These are phyloP conservation scores for Vanrija humicola DNA, from an alignment of 1,284 basidiomycete genomes.

Conservation along the genomic window DNA sequence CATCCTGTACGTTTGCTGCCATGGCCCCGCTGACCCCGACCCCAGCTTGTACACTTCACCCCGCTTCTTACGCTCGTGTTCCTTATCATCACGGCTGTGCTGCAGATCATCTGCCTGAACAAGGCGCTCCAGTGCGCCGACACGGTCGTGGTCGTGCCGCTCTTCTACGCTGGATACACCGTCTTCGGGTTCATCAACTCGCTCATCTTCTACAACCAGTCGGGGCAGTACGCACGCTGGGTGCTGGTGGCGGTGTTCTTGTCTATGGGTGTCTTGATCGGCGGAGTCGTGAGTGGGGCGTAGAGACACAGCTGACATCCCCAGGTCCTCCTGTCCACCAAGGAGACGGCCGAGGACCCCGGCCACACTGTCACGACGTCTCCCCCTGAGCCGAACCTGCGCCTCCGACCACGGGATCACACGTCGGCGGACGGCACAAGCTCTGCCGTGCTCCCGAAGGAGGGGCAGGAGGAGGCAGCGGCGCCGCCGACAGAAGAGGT, in stretches of 20 bases:
- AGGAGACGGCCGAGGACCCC: conserved; percentile 31
- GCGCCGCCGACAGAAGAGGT: conserved; percentile 3
- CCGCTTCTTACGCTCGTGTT: conserved; percentile 78
- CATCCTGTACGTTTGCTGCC: conserved; percentile 20
- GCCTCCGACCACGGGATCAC: conserved; percentile 24
- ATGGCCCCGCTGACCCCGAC: too few relatives aligned
- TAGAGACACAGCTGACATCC: neutral
- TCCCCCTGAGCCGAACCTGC: conserved; percentile 21
- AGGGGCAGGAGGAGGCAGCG: neutral
- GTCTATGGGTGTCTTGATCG: conserved; percentile 76
- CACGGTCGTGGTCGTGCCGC: conserved; percentile 67
- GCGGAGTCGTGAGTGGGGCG: conserved; percentile 64
- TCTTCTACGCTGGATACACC: conserved; percentile 66
- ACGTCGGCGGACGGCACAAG: neutral
- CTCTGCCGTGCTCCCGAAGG: neutral
- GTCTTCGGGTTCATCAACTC: conserved; percentile 66
- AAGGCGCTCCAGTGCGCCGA: conserved; percentile 63
- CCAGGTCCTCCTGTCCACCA: conserved; percentile 44
- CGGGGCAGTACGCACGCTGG: conserved; percentile 77
- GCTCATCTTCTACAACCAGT: conserved; percentile 72
- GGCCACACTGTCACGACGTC: conserved; percentile 6
- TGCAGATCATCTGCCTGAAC: conserved; percentile 87
- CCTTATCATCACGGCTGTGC: conserved; percentile 70
- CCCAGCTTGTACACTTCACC: conserved; percentile 65
- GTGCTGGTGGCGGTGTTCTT: conserved; percentile 78